A percentile compares a stretch with the other conserved stretches of the same genome.
Conservation (phyloP, 805 yeast species). For the Lipomyces orientalis region DNA sequence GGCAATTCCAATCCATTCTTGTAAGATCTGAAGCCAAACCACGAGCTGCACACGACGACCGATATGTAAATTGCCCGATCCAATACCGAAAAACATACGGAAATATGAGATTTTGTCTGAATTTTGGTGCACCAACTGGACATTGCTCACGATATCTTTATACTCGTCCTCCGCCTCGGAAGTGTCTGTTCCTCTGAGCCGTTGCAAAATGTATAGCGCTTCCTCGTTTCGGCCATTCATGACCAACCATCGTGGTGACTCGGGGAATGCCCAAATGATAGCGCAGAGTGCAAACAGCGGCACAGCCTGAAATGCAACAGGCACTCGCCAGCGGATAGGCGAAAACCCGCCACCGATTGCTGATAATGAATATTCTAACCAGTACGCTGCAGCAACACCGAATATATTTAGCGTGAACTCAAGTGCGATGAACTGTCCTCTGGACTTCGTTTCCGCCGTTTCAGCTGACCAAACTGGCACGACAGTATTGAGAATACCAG, state of each 20-base stretch:
- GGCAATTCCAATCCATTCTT: conserved; percentile 54
- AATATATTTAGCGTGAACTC: conserved; percentile 64
- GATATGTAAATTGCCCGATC: conserved; percentile 38
- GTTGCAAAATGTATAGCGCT: conserved; percentile 42
- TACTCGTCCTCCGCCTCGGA: conserved; percentile 15
- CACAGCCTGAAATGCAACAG: conserved; percentile 55
- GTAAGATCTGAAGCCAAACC: conserved; percentile 46
- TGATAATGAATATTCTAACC: conserved; percentile 69
- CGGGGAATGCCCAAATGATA: conserved; percentile 54
- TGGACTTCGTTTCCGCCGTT: conserved; percentile 65
- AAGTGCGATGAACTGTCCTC: conserved; percentile 55
- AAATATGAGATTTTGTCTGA: conserved; percentile 46
- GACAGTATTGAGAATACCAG: conserved; percentile 45
- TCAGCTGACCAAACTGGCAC: conserved; percentile 79
- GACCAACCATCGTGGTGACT: conserved; percentile 47
- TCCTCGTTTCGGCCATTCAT: conserved; percentile 51
- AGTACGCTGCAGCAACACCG: conserved; percentile 73
- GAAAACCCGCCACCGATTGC: conserved; percentile 46
- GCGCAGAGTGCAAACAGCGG: conserved; percentile 53
- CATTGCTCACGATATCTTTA: conserved; percentile 11
- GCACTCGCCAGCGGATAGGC: conserved; percentile 58
- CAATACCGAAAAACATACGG: conserved; percentile 48
- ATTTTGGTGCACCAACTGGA: conserved; percentile 32
- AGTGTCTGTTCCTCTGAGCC: conserved; percentile 12
- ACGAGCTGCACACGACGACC: conserved; percentile 38